Evolutionary conservation across 1,284 basidiomycete species (phyloP), one percentile per base, ranked within the genome.

Genomic region (Phaffia rhodozyma): DNA sequence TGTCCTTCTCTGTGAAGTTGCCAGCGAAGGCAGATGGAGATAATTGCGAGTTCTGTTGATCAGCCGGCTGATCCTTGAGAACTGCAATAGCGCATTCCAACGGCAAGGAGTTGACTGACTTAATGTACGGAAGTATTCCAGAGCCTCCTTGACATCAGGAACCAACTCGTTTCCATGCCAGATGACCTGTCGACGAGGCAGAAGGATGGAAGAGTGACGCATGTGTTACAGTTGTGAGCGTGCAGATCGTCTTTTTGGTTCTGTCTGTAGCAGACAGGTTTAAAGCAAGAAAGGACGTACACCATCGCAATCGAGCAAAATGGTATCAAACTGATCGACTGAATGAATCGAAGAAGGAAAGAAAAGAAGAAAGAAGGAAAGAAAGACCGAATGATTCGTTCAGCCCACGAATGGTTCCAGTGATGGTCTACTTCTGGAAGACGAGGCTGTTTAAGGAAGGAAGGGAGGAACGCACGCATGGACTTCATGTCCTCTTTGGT

Each of bases 301-400:
- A 27, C 94, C 94, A 73, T 98, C 94, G 74, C 92, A 98, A 76
- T 98, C 96, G 70, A 96, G 91, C 72, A 97, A 81, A 82, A 91
- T 93, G 25, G 88, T 92, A 73, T 96, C 91, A 72, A 87, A 91
- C 69, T 81, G 82, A 74, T 89, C 84, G 62, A 34, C 32, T 34
- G 9, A 9, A 93, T 66, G 53, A 27, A 6, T 21, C 5, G 20
- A 25, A 29, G 25, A 52, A 52, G 50, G 13, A 27, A 13, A 27
- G 13, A 27, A 13, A 27, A n/a, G 27, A 52, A 27, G 50, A 52
- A 52, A 7, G 13, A 13, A 27, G 13, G 50, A 13, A 52, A 52
- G 50, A 27, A 13, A 5, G 50, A 34, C 32, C 32, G 9, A 34
- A 34, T 34, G 32, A 9, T 34, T 34, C 5, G 32, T 34, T 34